Evolutionary conservation across 2,329 filamentous ascomycete genomes (phyloP).

Genomic region (Stromatinia cepivora): DNA sequence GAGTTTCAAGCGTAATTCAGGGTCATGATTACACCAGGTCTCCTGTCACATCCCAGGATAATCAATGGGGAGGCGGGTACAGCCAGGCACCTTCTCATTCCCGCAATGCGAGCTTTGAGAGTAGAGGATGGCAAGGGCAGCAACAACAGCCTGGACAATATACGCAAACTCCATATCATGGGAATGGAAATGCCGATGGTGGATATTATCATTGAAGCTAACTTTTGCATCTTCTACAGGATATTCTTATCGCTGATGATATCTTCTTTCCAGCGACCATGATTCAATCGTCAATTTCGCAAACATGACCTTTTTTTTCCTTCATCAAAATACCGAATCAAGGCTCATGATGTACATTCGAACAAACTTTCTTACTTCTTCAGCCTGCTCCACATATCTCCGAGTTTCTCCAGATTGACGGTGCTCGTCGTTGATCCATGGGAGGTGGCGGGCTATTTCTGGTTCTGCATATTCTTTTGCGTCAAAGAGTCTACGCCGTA

Average conservation of each 20-base stretch:
- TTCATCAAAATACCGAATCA: neutral
- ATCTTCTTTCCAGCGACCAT: neutral
- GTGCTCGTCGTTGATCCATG: neutral
- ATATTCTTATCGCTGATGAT: constrained; percentile 26
- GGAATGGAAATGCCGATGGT: constrained; percentile 18
- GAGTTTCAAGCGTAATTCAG: constrained; percentile 26
- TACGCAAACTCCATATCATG: constrained; percentile 11
- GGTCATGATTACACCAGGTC: constrained; percentile 23
- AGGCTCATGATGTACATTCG: constrained; percentile 19
- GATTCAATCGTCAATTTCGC: neutral
- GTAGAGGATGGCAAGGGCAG: constrained; percentile 22
- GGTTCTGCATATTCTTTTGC: neutral
- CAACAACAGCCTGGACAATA: constrained; percentile 19
- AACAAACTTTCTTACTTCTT: neutral
- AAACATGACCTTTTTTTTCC: neutral
- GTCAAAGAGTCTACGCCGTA: neutral
- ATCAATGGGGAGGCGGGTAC: constrained; percentile 17
- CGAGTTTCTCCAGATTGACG: neutral
- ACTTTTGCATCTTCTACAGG: constrained; percentile 22
- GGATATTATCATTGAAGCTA: constrained; percentile 27
- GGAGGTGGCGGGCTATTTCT: neutral
- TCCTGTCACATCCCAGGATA: constrained; percentile 14
- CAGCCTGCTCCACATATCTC: neutral
- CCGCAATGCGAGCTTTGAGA: constrained; percentile 18
- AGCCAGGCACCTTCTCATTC: constrained; percentile 16